phyloP scores from a whole-genome alignment of 495 filamentous ascomycete species.

The Lasiosphaeria miniovina region DNA sequence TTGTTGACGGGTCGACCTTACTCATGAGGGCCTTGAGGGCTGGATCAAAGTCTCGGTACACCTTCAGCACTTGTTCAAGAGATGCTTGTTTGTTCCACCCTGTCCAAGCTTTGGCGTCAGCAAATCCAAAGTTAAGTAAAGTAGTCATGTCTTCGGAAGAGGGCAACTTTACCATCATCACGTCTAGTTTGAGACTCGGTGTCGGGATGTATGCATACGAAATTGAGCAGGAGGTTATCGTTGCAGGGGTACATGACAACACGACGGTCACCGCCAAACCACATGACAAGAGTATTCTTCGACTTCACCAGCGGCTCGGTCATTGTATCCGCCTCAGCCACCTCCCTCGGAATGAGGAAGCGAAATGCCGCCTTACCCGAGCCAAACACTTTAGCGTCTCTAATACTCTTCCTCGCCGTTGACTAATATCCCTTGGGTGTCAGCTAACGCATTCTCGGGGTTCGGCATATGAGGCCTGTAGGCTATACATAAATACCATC shows the following conservation, averaged over 20 bases:
- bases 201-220: constrained; percentile 59
- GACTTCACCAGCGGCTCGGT: constrained; percentile 40
- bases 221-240: constrained; percentile 55
- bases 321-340: constrained; percentile 44
- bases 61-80: constrained; percentile 45
- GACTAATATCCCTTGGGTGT: constrained; percentile 21
- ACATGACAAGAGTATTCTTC: constrained; percentile 46
- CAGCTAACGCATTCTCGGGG: not conserved
- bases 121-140: too few species aligned
- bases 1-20: constrained; percentile 46
- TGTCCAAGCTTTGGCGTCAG: not conserved
- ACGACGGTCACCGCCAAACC: constrained; percentile 48
- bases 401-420: constrained; percentile 28
- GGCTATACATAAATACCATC: constrained; percentile 38
- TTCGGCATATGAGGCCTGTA: not conserved
- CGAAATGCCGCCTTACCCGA: constrained; percentile 59
- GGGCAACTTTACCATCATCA: constrained; percentile 22
- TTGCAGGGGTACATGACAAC: constrained; percentile 60
- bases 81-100: constrained; percentile 50
- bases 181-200: constrained; percentile 27
- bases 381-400: constrained; percentile 37
- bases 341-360: constrained; percentile 51
- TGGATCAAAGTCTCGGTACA: constrained; percentile 51
- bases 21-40: constrained; percentile 41
- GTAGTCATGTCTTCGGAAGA: not conserved